These are phyloP conservation scores for Emmonsiellopsis sp. DNA, from an alignment of 2,329 filamentous ascomycete genomes.

Conservation along the genomic window DNA sequence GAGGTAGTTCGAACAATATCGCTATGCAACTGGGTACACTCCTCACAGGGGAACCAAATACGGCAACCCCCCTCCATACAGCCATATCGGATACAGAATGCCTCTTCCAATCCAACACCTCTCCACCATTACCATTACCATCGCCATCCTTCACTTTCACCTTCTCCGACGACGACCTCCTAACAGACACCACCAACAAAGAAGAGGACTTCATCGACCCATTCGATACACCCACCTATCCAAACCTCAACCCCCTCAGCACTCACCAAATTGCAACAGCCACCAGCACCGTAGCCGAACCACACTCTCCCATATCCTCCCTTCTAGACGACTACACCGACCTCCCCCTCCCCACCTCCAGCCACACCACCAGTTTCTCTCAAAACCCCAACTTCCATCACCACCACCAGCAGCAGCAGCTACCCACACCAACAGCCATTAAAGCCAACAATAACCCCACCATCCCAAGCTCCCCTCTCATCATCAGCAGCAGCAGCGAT, in stretches of 20 bases:
- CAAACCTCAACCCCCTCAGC: background rate
- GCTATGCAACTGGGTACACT: background rate
- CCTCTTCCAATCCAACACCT: background rate
- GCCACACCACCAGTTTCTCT: background rate
- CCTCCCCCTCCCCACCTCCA: background rate
- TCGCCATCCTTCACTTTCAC: no score
- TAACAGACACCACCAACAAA: background rate
- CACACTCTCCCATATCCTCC: background rate
- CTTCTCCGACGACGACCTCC: background rate
- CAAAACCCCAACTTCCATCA: background rate
- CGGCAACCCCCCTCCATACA: background rate
- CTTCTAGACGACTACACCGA: background rate
- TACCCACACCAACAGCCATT: background rate
- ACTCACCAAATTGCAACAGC: background rate
- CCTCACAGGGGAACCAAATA: background rate
- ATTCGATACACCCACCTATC: background rate
- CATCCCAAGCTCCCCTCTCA: background rate
- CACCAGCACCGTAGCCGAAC: background rate
- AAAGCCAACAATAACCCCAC: background rate
- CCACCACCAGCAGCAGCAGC: background rate
- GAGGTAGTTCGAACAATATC: background rate
- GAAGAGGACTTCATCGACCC: background rate
- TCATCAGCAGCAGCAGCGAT: background rate
- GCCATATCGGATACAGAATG: slow-evolving; percentile 2
- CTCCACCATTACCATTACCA: no score